Evolutionary conservation across 2,329 filamentous ascomycete genomes (phyloP).

Genomic region (Triangularia verruculosa): DNA sequence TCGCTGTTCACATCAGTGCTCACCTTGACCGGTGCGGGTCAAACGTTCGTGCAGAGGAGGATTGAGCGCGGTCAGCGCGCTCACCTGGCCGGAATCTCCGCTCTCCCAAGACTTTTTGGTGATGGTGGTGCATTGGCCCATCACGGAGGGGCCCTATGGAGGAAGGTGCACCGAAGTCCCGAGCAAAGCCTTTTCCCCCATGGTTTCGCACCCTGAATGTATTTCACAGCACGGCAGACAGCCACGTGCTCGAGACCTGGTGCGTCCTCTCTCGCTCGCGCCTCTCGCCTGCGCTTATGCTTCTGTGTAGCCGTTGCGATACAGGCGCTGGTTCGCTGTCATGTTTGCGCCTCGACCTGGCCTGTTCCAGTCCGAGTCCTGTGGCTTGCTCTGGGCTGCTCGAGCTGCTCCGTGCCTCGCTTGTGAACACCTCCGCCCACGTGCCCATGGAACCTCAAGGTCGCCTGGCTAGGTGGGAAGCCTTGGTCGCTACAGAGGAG

Average conservation of each 20-base stretch:
- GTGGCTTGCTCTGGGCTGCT: not conserved
- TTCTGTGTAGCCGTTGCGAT: not conserved
- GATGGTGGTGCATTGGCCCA: conserved; percentile 2
- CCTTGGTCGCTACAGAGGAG: too few species aligned
- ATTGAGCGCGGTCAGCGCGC: not conserved
- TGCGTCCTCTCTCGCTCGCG: not conserved
- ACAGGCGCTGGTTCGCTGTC: not conserved
- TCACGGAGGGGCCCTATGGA: conserved; percentile 7
- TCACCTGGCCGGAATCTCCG: not conserved
- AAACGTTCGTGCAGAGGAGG: not conserved
- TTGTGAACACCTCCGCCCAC: not conserved
- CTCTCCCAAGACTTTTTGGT: not conserved
- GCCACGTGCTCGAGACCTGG: conserved; percentile 1
- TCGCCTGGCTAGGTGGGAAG: too few species aligned
- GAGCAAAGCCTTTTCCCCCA: not conserved
- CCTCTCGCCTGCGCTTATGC: not conserved
- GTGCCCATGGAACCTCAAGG: not conserved
- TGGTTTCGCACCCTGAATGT: conserved; percentile 1
- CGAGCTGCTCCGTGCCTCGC: not conserved
- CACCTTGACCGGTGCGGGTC: not conserved
- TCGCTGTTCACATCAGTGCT: too few species aligned
- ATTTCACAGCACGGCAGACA: conserved; percentile 4
- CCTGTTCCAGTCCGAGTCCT: too few species aligned
- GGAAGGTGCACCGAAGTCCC: conserved; percentile 7
- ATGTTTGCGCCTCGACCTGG: not conserved